Evolutionary conservation across 192 early-diverging fungal species (phyloP).

Genomic region (Helicostylum pulchrum): DNA sequence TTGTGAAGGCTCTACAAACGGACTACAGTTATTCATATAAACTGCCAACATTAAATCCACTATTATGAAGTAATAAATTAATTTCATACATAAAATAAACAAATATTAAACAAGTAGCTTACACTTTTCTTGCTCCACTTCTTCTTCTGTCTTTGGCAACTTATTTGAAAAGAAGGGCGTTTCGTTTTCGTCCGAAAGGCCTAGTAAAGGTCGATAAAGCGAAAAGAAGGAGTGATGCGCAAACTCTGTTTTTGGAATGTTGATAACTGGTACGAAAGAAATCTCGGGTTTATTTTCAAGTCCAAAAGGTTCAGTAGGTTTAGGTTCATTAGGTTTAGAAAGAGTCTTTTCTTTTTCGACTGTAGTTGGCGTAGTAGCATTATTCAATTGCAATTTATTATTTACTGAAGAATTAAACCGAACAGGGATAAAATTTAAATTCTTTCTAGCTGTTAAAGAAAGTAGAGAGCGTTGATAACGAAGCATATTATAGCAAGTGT

Average conservation of each 20-base stretch:
- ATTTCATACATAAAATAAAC: too few relatives aligned
- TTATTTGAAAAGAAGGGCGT: slow-evolving; percentile 5
- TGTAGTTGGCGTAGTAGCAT: not conserved
- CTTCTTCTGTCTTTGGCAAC: not conserved
- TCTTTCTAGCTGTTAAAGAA: not conserved
- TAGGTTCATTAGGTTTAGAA: too few relatives aligned
- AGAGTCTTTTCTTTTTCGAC: not conserved
- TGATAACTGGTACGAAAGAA: slow-evolving; percentile 7
- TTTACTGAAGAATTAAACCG: slow-evolving; percentile 7
- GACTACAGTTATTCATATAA: not conserved
- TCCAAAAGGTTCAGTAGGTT: too few relatives aligned
- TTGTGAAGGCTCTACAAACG: not conserved
- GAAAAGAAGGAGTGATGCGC: slow-evolving; percentile 60
- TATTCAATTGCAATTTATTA: not conserved
- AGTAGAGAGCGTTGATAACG: slow-evolving; percentile 7
- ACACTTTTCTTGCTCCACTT: not conserved
- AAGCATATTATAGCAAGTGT: not conserved
- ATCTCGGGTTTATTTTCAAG: not conserved
- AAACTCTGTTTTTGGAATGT: slow-evolving; percentile 45
- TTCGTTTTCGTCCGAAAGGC: slow-evolving; percentile 28
- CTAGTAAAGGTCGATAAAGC: slow-evolving; percentile 48
- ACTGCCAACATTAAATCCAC: not conserved
- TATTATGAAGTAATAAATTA: not conserved
- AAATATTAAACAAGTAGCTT: not conserved
- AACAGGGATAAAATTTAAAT: not conserved